phyloP scores from a whole-genome alignment of 345 rosid genomes.

The Salix udensis region DNA sequence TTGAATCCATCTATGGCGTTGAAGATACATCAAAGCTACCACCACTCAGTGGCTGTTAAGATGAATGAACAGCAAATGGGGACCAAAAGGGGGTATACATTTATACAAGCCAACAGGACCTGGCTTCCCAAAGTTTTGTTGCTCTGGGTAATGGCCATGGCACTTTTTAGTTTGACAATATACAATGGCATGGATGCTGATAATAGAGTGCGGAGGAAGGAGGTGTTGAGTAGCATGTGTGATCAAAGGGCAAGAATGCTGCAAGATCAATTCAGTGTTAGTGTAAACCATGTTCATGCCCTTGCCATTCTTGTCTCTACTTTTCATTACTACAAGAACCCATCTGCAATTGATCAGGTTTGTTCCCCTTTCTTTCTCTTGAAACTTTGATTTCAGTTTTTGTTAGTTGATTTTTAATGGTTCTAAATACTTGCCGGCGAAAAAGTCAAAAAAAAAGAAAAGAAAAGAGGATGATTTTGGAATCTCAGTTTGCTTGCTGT shows the following conservation, averaged over 20 bases:
- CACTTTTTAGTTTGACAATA: constrained; percentile 37
- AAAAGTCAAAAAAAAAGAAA: not conserved
- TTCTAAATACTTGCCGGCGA: not conserved
- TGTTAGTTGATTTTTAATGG: not conserved
- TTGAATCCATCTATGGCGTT: constrained; percentile 44
- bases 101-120: constrained; percentile 60
- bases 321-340: constrained; percentile 83
- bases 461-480: not conserved
- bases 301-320: constrained; percentile 96
- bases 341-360: constrained; percentile 99
- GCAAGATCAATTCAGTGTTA: constrained; percentile 95
- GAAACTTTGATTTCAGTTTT: not conserved
- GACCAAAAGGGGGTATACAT: constrained; percentile 60
- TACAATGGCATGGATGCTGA: constrained; percentile 59
- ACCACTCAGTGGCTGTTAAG: constrained; percentile 54
- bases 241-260: constrained; percentile 95
- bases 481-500: constrained; percentile 5
- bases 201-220: constrained; percentile 65
- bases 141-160: constrained; percentile 53
- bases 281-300: constrained; percentile 98
- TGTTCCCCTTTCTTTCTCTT: constrained; percentile 11
- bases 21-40: constrained; percentile 51
- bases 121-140: constrained; percentile 59
- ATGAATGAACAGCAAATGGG: constrained; percentile 53
- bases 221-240: constrained; percentile 79